A percentile compares a stretch with the other conserved stretches of the same genome.
These are phyloP conservation scores for Pseudocercospora ulei DNA, from an alignment of 2,329 filamentous ascomycete species.

Conservation along the genomic window DNA sequence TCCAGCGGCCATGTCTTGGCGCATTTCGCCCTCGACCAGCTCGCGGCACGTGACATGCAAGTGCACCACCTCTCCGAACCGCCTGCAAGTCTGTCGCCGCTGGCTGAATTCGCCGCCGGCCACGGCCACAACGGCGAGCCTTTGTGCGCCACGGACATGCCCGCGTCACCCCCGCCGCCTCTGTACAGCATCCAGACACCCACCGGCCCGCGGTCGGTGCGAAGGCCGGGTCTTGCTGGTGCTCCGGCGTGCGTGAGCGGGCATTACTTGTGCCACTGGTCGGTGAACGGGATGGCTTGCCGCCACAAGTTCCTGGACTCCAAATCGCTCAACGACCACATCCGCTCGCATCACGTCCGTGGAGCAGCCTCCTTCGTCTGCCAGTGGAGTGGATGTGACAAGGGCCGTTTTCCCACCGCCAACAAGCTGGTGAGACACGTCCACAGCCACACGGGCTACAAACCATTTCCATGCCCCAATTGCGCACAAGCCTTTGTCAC, in stretches of 20 bases:
- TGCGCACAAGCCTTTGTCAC: slow-evolving; percentile 55
- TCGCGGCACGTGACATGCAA: slow-evolving; percentile 9
- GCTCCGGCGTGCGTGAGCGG: slow-evolving; percentile 26
- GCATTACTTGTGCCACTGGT: slow-evolving; percentile 29
- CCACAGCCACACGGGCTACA: slow-evolving; percentile 53
- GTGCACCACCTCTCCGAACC: slow-evolving; percentile 10
- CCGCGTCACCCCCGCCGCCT: slow-evolving; percentile 2
- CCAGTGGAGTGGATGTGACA: slow-evolving; percentile 48
- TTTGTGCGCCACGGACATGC: slow-evolving; percentile 3
- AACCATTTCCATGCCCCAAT: slow-evolving; percentile 41
- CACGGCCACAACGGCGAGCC: background rate
- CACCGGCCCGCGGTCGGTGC: slow-evolving; percentile 18
- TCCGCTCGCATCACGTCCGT: slow-evolving; percentile 44
- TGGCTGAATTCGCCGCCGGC: slow-evolving; percentile 11
- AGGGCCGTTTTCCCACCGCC: slow-evolving; percentile 36
- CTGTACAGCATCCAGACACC: slow-evolving; percentile 18
- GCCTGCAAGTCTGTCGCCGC: slow-evolving; percentile 10
- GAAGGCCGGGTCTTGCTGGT: slow-evolving; percentile 25
- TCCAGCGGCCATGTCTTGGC: slow-evolving; percentile 5
- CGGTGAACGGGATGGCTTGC: slow-evolving; percentile 21
- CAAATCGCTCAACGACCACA: slow-evolving; percentile 49
- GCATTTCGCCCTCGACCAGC: slow-evolving; percentile 8
- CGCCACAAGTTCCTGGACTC: slow-evolving; percentile 37
- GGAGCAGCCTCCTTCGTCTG: slow-evolving; percentile 29
- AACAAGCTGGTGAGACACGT: slow-evolving; percentile 55